Evolutionary conservation across 116 monocot species (phyloP), one percentile per base, ranked within the genome.

Genomic region (Dioscorea cayenensis): DNA sequence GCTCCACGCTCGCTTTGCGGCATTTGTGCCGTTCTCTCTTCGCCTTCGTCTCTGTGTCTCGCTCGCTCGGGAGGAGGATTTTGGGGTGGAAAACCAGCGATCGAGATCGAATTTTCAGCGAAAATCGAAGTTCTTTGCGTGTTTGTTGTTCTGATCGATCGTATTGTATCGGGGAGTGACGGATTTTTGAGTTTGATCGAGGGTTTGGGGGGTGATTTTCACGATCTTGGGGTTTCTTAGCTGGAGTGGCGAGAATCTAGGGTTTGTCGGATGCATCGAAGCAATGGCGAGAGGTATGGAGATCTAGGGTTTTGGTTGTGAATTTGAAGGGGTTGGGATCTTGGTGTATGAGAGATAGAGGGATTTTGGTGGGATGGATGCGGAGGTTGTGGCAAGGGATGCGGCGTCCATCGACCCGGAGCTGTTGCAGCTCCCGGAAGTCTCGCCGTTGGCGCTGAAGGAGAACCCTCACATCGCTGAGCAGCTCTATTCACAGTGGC

Each of bases 351-450:
- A 76, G 75, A 79, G 69, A 75, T 55, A 21, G 49, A 25, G 70
- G 35, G 51, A 25, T 43, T 65, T 63, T 55, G 69, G 48, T 22
- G 75, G 67, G 64, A 85, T 85, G 89, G 80, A 85, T 20, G 82
- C 65, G 32, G 85, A 83, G 36, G 61, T 55, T 55, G 55, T 50
- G 7, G 38, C 49, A 49, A 78, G 79, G 76, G 81, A 84, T 37
- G 50, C 76, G 59, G 73, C 79, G 22, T 48, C 76, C 16, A 69
- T 90, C 61, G 87, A 90, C 75, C 82, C 82, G 25, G 90, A 90
- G 29, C 75, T 90, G 76, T 66, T 90, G 72, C 90, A 87, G 77
- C 75, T 90, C 35, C 71, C 90, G 18, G 90, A 90, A 78, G 74
- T 90, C 12, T 78, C 90, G 11, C 38, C 82, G 58, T 29, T 75